Conservation (phyloP, 2,329 filamentous ascomycete genomes). For the Aureobasidium sp. region DNA sequence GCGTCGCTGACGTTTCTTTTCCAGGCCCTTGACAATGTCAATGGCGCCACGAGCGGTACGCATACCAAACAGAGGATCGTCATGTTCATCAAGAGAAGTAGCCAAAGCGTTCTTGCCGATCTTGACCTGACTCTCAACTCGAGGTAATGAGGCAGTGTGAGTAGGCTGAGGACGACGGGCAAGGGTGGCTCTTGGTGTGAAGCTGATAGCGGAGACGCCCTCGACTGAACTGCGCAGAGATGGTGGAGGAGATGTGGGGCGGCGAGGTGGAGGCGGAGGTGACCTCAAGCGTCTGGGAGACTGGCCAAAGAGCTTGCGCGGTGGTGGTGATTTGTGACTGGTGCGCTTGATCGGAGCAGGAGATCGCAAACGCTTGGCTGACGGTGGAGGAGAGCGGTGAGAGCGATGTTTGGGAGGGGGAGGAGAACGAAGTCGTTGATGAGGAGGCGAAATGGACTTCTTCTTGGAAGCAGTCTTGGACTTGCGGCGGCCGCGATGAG, state of each 20-base stretch:
- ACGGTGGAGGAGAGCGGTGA: slow-evolving; percentile 41
- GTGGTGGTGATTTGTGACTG: slow-evolving; percentile 24
- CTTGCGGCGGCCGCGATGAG: slow-evolving; percentile 32
- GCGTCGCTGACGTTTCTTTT: slow-evolving; percentile 86
- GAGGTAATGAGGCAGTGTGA: slow-evolving; percentile 80
- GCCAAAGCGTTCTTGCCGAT: slow-evolving; percentile 2
- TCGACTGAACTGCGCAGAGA: slow-evolving; percentile 39
- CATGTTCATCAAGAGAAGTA: slow-evolving; percentile 31
- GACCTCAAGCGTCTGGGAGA: slow-evolving; percentile 59
- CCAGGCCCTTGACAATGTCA: slow-evolving; percentile 93
- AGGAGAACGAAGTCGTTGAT: slow-evolving; percentile 52
- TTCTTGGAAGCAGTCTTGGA: slow-evolving; percentile 25
- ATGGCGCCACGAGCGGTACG: slow-evolving; percentile 80
- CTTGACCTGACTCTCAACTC: slow-evolving; percentile 28
- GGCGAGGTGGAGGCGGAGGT: slow-evolving; percentile 31
- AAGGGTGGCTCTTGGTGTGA: slow-evolving; percentile 21
- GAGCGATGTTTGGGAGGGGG: slow-evolving; percentile 17
- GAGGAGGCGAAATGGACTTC: slow-evolving; percentile 48
- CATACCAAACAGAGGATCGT: slow-evolving; percentile 40
- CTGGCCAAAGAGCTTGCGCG: slow-evolving; percentile 55
- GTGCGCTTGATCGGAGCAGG: slow-evolving; percentile 29
- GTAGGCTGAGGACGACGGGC: slow-evolving; percentile 54
- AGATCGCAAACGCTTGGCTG: slow-evolving; percentile 20
- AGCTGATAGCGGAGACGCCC: slow-evolving; percentile 29
- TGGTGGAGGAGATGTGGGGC: slow-evolving; percentile 61